Base-by-base conservation (phyloP, 2,329 filamentous ascomycete species). In the Xylariaceae sp. region DNA sequence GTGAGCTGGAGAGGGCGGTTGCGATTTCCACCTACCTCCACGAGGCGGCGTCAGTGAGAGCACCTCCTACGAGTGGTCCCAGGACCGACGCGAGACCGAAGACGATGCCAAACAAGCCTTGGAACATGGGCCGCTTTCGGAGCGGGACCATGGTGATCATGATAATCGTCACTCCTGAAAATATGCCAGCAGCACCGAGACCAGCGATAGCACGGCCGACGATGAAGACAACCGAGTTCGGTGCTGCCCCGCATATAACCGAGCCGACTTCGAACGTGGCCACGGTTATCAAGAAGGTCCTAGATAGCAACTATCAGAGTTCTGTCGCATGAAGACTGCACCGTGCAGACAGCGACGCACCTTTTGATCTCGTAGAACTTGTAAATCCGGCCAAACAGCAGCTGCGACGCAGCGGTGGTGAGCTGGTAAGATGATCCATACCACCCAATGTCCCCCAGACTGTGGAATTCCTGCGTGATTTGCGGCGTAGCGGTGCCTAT, bases 341-440 rank as follows among this genome's bases (percentile, higher is more conserved):
- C 21, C 11, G 6, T 24, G 11, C 11, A n/a, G n/a, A 11, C 9
- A 9, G 56, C 3, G 26, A 51, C 63, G 47, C 47, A 71, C 61
- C 60, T 66, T 41, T 73, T 70, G 45, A 71, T 60, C 40, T 69
- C 64, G 48, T 74, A 77, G 46, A 73, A 73, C 45, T 66, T 69
- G 54, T 74, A 78, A 27, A 77, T 64, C 27, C 71, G 64, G 5
- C 74, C 73, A 51, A 72, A 76, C 7, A 75, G 51, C 3, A 74
- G 62, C 50, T 75, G 70, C 13, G 67, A 70, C n/a, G 72, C 71
- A 5, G 73, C 69, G 2, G 73, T 74, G 9, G 76, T 78, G 46
- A 81, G 62, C 66, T 80, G 73, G 54, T 79, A 78, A 1, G 74
- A 69, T 26, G 73, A 75, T 4, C 73, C 76, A 55, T 81, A 81